Evolutionary conservation across 2,329 filamentous ascomycete genomes (phyloP), one percentile per base, ranked within the genome.

Genomic region (Microcyclosporella mali): DNA sequence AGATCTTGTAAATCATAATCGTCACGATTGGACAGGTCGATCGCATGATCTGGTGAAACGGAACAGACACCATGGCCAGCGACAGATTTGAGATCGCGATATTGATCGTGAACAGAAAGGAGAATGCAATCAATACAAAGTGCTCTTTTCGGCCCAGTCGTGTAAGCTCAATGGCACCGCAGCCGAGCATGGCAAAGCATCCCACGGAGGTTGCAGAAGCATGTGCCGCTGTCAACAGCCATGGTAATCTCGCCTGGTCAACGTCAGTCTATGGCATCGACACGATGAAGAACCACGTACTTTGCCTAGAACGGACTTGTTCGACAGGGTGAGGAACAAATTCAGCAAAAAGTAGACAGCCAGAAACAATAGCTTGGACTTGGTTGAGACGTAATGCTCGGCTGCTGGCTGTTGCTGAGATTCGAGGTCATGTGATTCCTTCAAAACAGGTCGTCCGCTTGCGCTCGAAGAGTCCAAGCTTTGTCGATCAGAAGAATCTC

Each of bases 51-150:
- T 82, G 78, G 61, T 81, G 79, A 62, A 82, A 82, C 2, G 79
- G 75, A n/a, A 82, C 75, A 0, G 78, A 81, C 29, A 79, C 77
- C 70, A 78, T 58, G n/a, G 57, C 48, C 67, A 81, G 68, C n/a
- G 77, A 80, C 17, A 79, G 68, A 61, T 81, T 81, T n/a, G 75
- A 79, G 34, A 79, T 73, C 45, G 78, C 78, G 52, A 81, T 80
- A 61, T 81, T 81, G 58, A 77, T 68, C 12, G 78, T 81, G 62
- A 79, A 81, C 6, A 81, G 69, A 31, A 73, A 67, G 28, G 78
- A 81, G 59, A 81, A 81, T 35, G 73, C 69, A 25, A 78, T 62
- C 31, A 80, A 68, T n/a, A 71, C 68, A 32, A 77, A 59, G 58
- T 78, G 72, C 57, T 81, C 76, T 21, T 68, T 70, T 21, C 67